Conservation (phyloP, 2,329 filamentous ascomycete species). For the Pseudogymnoascus sp. region DNA sequence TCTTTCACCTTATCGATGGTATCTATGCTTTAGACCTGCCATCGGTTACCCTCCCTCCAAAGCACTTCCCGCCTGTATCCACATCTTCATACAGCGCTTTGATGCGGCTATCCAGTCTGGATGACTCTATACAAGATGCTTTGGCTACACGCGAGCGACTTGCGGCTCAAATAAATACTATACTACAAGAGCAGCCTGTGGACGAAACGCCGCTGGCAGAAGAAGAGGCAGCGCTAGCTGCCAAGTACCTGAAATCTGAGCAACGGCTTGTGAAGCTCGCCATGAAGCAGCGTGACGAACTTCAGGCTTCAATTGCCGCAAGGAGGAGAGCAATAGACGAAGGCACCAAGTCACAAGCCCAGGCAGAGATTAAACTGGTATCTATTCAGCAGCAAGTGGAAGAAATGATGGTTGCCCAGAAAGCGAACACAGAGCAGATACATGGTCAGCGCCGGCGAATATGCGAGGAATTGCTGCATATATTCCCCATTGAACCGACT, state of each 20-base stretch:
- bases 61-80: constrained; percentile 41
- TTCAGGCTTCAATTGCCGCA: constrained; percentile 55
- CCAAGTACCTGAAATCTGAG: constrained; percentile 52
- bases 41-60: constrained; percentile 35
- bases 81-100: constrained; percentile 81
- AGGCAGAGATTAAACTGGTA: constrained; percentile 51
- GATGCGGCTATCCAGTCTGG: constrained; percentile 79
- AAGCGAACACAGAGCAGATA: constrained; percentile 55
- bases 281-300: constrained; percentile 54
- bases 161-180: constrained; percentile 65
- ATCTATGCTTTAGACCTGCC: constrained; percentile 73
- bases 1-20: constrained; percentile 80
- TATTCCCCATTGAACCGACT: constrained; percentile 71
- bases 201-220: constrained; percentile 40
- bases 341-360: constrained; percentile 51
- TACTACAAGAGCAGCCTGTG: constrained; percentile 36
- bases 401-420: constrained; percentile 45
- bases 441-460: constrained; percentile 81
- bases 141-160: constrained; percentile 66
- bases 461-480: constrained; percentile 67
- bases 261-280: constrained; percentile 55
- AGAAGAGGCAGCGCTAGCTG: constrained; percentile 40
- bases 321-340: constrained; percentile 59
- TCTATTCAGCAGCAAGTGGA: constrained; percentile 51
- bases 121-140: constrained; percentile 86